Percentiles rank a stretch among this genome's conserved stretches.
Evolutionary conservation across 2,329 filamentous ascomycete species (phyloP).

Genomic region (Fusarium sublunatum): DNA sequence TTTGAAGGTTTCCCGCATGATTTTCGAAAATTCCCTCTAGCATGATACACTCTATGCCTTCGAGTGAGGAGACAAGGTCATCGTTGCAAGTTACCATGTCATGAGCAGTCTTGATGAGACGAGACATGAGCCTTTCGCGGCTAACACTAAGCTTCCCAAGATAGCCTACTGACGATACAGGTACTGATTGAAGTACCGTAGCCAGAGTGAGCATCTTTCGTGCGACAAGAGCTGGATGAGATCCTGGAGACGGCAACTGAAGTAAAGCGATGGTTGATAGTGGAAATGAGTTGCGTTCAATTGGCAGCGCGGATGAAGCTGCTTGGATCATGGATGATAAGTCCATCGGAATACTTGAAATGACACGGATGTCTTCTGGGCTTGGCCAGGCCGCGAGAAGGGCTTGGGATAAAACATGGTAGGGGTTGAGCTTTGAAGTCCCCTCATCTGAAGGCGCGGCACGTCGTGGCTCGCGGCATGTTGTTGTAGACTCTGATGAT

Average conservation of each 20-base stretch:
- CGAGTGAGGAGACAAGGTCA: conserved; percentile 57
- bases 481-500: neutral
- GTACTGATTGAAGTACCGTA: conserved; percentile 51
- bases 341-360: conserved; percentile 48
- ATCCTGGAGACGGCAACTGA: conserved; percentile 23
- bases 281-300: neutral
- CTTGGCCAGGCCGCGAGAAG: conserved; percentile 55
- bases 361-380: conserved; percentile 52
- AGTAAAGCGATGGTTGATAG: conserved; percentile 49
- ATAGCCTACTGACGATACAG: neutral
- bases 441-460: neutral
- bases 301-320: conserved; percentile 48
- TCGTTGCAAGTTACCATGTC: conserved; percentile 59
- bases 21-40: conserved; percentile 59
- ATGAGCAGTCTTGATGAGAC: conserved; percentile 46
- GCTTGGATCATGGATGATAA: conserved; percentile 52
- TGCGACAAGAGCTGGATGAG: conserved; percentile 57
- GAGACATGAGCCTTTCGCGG: conserved; percentile 39
- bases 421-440: conserved; percentile 1
- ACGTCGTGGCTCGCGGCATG: neutral
- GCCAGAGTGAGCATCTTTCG: conserved; percentile 54
- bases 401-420: conserved; percentile 44
- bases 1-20: conserved; percentile 59
- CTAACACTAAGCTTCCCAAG: conserved; percentile 27
- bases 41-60: conserved; percentile 63